Evolutionary conservation across 169 alveolate genomes (phyloP), one percentile per base, ranked within the genome.

Genomic region (Plasmodium knowlesi): DNA sequence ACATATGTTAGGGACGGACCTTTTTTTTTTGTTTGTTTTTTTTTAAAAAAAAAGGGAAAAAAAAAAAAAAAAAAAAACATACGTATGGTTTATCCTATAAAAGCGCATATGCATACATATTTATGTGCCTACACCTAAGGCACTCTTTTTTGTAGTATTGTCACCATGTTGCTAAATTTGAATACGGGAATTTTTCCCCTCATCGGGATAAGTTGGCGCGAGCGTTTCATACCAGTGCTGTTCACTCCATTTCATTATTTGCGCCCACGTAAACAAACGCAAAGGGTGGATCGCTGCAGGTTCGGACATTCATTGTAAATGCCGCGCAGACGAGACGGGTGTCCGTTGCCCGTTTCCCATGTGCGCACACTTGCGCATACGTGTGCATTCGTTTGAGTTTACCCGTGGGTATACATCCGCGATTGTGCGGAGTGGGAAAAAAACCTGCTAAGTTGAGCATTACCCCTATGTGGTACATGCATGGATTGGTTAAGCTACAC

Each of bases 221-320:
- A n/a, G 14, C 37, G 67, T 22, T 30, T 74, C 39, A 39, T 86
- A 74, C 81, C 93, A 30, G 39, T 74, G 86, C 67, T 86, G 37
- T 39, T 74, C 67, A 53, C 43, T 32, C 80, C 93, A n/a, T 34
- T 74, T 86, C 79, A 86, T 67, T 86, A 74, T 25, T 25, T 86
- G 43, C 82, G 93, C 37, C 93, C 93, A 53, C 93, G 93, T 43
- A 86, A 86, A 76, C 54, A 86, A 86, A 76, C 79, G 30, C 93
- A 86, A 86, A 74, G 93, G 70, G 86, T 86, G 57, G 93, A 86
- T 54, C 93, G 93, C 12, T 86, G 93, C 43, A 86, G 86, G 93
- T 86, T 46, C 61, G 61, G 16, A 50, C 5, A 3, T 50, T 50
- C 12, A 50, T 50, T 50, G 25, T 50, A 16, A 50, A 50, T 22